A percentile compares a stretch with the other conserved stretches of the same genome.
Evolutionary conservation across 805 yeast genomes (phyloP).

Genomic region (Candida krabiensis): DNA sequence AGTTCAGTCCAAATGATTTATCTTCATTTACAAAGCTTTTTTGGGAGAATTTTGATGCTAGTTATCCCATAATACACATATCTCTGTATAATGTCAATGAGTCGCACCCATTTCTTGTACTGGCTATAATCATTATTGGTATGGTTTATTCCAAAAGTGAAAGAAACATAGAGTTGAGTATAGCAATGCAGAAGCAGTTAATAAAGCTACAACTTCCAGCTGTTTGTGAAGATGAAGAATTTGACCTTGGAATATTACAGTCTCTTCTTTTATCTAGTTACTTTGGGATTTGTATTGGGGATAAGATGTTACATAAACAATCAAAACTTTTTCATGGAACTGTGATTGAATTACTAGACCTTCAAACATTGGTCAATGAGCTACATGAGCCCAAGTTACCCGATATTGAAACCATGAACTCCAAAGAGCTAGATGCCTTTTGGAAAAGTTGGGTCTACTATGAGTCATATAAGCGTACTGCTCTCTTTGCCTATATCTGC

Average conservation of each 20-base stretch:
- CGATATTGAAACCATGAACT: too few species aligned
- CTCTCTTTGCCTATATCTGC: slow-evolving; percentile 40
- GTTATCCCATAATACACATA: slow-evolving; percentile 45
- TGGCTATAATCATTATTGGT: slow-evolving; percentile 57
- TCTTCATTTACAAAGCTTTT: too few species aligned
- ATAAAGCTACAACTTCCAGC: slow-evolving; percentile 16
- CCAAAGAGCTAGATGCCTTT: too few species aligned
- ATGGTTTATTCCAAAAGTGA: slow-evolving; percentile 33
- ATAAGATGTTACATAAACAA: slow-evolving; percentile 12
- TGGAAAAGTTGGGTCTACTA: slow-evolving; percentile 50
- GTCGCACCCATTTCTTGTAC: slow-evolving; percentile 49
- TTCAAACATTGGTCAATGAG: slow-evolving; percentile 24
- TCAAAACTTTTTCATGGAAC: slow-evolving; percentile 12
- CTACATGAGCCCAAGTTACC: too few species aligned
- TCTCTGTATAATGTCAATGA: slow-evolving; percentile 49
- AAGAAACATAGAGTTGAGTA: too few species aligned
- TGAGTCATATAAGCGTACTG: slow-evolving; percentile 44
- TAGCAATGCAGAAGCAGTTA: slow-evolving; percentile 24
- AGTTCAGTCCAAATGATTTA: too few species aligned
- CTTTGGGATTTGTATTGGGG: slow-evolving; percentile 28
- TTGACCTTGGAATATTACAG: slow-evolving; percentile 26
- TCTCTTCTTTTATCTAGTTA: slow-evolving; percentile 25
- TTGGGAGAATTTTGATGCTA: slow-evolving; percentile 57
- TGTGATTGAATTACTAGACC: slow-evolving; percentile 20
- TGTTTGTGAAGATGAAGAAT: slow-evolving; percentile 12